These are phyloP conservation scores for Byssoonygena ceratinophila DNA, from an alignment of 2,329 filamentous ascomycete species.

Conservation along the genomic window DNA sequence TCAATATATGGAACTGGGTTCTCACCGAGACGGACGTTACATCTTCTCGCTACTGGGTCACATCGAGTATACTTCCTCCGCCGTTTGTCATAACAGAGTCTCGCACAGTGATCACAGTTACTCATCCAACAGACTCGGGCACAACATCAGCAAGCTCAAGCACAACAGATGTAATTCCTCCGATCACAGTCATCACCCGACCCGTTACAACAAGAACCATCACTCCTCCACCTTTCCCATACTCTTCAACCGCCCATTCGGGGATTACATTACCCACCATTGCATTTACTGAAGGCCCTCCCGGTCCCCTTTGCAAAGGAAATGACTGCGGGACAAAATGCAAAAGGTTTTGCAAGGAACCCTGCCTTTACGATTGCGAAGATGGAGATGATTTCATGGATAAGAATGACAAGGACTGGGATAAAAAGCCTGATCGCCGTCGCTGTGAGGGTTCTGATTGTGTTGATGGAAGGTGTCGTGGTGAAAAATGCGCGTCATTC, in stretches of 20 bases:
- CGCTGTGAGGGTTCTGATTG: constrained; percentile 4
- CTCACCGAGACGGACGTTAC: not conserved
- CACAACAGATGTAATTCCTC: not conserved
- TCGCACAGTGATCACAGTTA: not conserved
- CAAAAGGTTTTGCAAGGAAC: not conserved
- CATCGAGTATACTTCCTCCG: constrained; percentile 6
- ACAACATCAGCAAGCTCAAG: not conserved
- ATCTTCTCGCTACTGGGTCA: not conserved
- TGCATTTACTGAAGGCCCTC: constrained; percentile 1
- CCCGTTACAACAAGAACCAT: constrained; percentile 6
- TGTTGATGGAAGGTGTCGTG: constrained; percentile 1
- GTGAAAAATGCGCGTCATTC: constrained; percentile 1
- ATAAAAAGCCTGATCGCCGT: not conserved
- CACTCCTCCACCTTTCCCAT: constrained; percentile 6
- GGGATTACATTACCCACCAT: constrained; percentile 1
- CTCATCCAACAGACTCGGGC: not conserved
- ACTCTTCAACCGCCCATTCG: not conserved
- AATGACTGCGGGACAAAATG: constrained; percentile 9
- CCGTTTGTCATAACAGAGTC: constrained; percentile 11
- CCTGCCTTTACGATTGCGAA: constrained; percentile 1
- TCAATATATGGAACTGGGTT: constrained; percentile 11
- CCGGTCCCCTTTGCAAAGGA: constrained; percentile 1
- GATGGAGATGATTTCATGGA: constrained; percentile 8
- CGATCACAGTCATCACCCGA: not conserved
- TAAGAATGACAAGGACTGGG: constrained; percentile 1